Conservation (phyloP, 306 rosid genomes). For the Cajanus cajan region DNA sequence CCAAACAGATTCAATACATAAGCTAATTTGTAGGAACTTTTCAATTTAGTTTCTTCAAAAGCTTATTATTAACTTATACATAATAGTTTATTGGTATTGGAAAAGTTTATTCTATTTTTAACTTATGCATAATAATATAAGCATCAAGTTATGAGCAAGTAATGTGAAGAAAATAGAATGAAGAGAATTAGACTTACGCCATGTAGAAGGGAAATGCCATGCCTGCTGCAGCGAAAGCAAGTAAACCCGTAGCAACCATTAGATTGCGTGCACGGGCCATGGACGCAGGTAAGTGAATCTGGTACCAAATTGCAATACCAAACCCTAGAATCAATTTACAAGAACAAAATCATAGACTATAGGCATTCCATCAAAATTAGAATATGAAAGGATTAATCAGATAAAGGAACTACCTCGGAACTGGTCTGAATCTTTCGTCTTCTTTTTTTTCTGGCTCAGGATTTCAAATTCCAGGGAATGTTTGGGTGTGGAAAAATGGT, state of each 20-base stretch:
- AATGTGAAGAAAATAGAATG: neutral
- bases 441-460: no score
- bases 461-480: no score
- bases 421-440: neutral
- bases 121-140: neutral
- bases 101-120: no score
- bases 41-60: no score
- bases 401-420: neutral
- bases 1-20: no score
- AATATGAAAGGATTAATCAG: neutral
- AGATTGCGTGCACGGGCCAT: conserved; percentile 68
- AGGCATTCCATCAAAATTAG: neutral
- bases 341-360: neutral
- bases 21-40: no score
- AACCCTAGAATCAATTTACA: conserved; percentile 26
- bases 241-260: conserved; percentile 65
- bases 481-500: no score
- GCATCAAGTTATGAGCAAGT: neutral
- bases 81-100: no score
- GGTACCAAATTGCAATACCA: neutral
- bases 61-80: no score
- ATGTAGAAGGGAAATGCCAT: conserved; percentile 96
- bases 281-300: neutral
- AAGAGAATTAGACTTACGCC: conserved; percentile 64
- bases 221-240: conserved; percentile 70